Evolutionary conservation across 495 filamentous ascomycete genomes (phyloP).

Genomic region (Talaromyces trachyspermus): DNA sequence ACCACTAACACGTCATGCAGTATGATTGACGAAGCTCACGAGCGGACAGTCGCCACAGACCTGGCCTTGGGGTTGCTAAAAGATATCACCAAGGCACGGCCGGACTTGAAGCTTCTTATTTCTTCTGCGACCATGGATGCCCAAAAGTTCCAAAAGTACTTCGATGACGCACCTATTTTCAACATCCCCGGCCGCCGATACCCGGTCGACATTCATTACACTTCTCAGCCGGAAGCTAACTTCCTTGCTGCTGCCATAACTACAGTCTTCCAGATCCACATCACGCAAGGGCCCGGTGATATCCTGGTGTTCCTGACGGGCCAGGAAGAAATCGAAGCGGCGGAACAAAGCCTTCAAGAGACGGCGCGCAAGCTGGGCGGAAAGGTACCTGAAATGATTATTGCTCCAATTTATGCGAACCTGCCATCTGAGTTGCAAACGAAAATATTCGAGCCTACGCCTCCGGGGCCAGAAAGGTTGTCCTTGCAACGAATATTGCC

Average conservation of each 20-base stretch:
- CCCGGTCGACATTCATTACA: conserved; percentile 90
- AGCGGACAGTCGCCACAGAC: conserved; percentile 85
- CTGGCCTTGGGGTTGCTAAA: conserved; percentile 87
- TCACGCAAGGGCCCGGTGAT: conserved; percentile 77
- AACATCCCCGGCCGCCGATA: conserved; percentile 89
- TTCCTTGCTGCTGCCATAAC: conserved; percentile 88
- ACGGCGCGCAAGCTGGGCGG: conserved; percentile 73
- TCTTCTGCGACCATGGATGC: conserved; percentile 95
- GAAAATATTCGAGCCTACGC: conserved; percentile 88
- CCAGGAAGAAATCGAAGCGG: conserved; percentile 84
- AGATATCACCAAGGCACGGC: conserved; percentile 78
- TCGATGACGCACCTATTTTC: conserved; percentile 93
- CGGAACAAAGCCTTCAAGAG: conserved; percentile 72
- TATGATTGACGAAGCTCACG: conserved; percentile 99
- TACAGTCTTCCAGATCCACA: conserved; percentile 94
- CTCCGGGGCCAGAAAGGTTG: conserved; percentile 75
- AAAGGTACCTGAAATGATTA: conserved; percentile 77
- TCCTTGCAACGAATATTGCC: conserved; percentile 85
- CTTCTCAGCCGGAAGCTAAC: conserved; percentile 85
- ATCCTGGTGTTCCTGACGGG: conserved; percentile 88
- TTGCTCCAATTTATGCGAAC: conserved; percentile 86
- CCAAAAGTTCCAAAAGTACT: conserved; percentile 86
- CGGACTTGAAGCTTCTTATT: conserved; percentile 86
- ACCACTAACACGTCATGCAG: no score
- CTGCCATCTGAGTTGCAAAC: conserved; percentile 76